Percentiles rank a stretch among this genome's conserved stretches.
These are phyloP conservation scores for Acacia confusa DNA, from an alignment of 306 rosid genomes.

Conservation along the genomic window DNA sequence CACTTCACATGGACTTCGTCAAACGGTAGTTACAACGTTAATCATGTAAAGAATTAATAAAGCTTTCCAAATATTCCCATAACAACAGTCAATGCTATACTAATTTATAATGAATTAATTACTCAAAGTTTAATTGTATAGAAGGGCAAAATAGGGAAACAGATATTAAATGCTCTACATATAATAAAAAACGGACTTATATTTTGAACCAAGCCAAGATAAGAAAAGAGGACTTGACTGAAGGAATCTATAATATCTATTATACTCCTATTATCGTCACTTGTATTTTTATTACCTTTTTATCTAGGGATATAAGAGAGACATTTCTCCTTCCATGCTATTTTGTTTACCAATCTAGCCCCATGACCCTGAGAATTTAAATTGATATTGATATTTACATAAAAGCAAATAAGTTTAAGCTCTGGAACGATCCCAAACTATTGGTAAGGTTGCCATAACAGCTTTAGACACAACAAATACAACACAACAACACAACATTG, in stretches of 20 bases:
- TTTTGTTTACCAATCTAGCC: background rate
- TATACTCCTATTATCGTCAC: no score
- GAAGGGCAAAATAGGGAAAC: background rate
- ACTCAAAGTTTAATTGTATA: background rate
- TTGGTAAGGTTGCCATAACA: background rate
- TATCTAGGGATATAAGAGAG: background rate
- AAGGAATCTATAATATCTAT: background rate
- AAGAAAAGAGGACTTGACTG: background rate
- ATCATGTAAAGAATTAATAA: no score
- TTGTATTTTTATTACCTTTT: no score
- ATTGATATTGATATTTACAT: background rate
- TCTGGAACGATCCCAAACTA: constrained; percentile 6
- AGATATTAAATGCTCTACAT: background rate
- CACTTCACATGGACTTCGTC: background rate
- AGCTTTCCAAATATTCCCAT: background rate
- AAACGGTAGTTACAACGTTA: background rate
- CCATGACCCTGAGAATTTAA: background rate
- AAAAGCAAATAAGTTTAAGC: background rate
- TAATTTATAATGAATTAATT: background rate
- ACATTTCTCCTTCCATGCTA: background rate
- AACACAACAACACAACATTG: background rate
- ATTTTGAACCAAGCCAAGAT: background rate
- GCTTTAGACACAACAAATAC: background rate
- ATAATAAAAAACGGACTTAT: background rate
- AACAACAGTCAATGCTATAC: background rate